Percentiles rank a stretch among this genome's conserved stretches.
Conservation (phyloP, 1,284 basidiomycete genomes). For the Trametes pubescens region DNA sequence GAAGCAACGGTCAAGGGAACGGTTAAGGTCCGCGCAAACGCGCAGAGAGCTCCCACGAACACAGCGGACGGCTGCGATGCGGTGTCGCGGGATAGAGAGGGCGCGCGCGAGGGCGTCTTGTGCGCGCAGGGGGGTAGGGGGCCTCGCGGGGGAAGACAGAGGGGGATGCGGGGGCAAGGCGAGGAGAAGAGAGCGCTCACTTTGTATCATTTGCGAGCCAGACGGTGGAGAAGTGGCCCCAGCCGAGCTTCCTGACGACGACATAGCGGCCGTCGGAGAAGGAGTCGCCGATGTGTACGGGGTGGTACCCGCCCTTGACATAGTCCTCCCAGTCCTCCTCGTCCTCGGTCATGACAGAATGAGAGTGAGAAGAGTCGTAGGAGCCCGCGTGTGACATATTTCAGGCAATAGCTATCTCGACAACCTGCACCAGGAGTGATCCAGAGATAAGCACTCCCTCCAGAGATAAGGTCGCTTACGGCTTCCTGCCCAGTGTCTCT, state of each 20-base stretch:
- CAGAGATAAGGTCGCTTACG: conserved; percentile 31
- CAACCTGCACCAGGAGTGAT: conserved; percentile 20
- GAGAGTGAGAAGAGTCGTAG: conserved; percentile 60
- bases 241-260: conserved; percentile 96
- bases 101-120: conserved; percentile 13
- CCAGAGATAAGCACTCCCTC: conserved; percentile 27
- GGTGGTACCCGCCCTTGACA: conserved; percentile 93
- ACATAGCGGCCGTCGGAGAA: conserved; percentile 91
- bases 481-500: neutral
- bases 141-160: neutral
- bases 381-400: conserved; percentile 56
- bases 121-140: neutral
- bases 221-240: conserved; percentile 97
- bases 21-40: conserved; percentile 7
- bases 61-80: conserved; percentile 11
- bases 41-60: neutral
- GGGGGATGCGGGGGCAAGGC: conserved; percentile 9
- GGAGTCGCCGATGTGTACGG: conserved; percentile 93
- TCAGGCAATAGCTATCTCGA: conserved; percentile 19
- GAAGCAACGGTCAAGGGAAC: conserved; percentile 22
- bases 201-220: conserved; percentile 90
- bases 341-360: conserved; percentile 76
- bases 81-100: neutral
- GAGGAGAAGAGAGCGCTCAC: conserved; percentile 53
- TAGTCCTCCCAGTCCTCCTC: conserved; percentile 90